Conservation (phyloP, 2,329 filamentous ascomycete genomes). For the Graphilbum fragrans region DNA sequence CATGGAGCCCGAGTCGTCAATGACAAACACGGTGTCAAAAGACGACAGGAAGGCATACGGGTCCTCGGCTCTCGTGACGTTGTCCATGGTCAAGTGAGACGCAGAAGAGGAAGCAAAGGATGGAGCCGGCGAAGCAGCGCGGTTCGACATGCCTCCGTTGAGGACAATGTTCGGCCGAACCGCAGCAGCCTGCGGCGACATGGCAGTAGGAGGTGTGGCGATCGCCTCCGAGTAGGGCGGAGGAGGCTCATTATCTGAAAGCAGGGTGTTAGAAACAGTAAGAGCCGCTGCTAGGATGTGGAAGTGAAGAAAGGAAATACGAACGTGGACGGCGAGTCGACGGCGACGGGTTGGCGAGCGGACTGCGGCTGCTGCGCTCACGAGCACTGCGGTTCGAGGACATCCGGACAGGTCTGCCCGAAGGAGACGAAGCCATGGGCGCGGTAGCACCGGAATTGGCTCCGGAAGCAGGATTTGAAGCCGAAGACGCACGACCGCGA, state of each 20-base stretch:
- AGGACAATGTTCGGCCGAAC: too few species aligned
- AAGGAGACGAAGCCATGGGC: too few species aligned
- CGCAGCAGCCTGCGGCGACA: neutral
- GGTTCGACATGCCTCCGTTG: neutral
- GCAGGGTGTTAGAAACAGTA: slow-evolving; percentile 1
- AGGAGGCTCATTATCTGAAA: slow-evolving; percentile 18
- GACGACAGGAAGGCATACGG: slow-evolving; percentile 61
- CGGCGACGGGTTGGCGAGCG: slow-evolving; percentile 10
- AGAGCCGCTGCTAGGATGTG: too few species aligned
- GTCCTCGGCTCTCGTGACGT: slow-evolving; percentile 40
- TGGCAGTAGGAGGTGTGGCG: slow-evolving; percentile 3
- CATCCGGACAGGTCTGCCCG: neutral
- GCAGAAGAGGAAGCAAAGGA: slow-evolving; percentile 10
- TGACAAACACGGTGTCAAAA: slow-evolving; percentile 83
- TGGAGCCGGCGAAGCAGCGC: slow-evolving; percentile 12
- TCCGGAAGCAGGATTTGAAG: too few species aligned
- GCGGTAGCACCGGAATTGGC: too few species aligned
- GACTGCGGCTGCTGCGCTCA: slow-evolving; percentile 6
- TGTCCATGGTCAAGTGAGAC: slow-evolving; percentile 10
- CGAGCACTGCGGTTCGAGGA: neutral
- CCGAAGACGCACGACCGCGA: too few species aligned
- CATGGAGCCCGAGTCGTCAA: slow-evolving; percentile 92
- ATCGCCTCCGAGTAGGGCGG: slow-evolving; percentile 17
- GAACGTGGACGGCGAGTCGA: slow-evolving; percentile 11
- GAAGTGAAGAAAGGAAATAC: neutral